Evolutionary conservation across 176 grass and related monocot species (phyloP).

Genomic region (Aegilops bicornis): DNA sequence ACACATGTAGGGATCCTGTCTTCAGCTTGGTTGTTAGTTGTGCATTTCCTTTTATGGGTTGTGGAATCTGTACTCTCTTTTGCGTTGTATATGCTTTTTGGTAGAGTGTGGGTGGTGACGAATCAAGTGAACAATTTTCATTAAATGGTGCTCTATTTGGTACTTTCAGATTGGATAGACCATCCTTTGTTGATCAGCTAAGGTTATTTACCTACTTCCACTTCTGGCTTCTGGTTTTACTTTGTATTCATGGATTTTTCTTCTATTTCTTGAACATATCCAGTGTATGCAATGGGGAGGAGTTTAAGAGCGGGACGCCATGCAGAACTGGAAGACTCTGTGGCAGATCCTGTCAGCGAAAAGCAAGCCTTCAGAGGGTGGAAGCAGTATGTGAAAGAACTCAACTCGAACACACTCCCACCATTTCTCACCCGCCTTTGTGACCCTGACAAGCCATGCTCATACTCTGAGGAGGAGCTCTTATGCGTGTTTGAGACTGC

Average conservation of each 20-base stretch:
- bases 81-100: background rate
- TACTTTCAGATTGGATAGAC: background rate
- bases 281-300: constrained; percentile 52
- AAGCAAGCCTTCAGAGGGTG: constrained; percentile 36
- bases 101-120: background rate
- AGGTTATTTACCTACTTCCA: background rate
- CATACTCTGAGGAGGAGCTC: constrained; percentile 31
- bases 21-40: background rate
- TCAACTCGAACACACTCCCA: constrained; percentile 56
- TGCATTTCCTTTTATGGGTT: background rate
- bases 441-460: constrained; percentile 24
- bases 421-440: constrained; percentile 56
- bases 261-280: constrained; percentile 17
- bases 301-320: background rate
- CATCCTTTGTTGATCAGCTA: background rate
- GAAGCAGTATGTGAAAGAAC: constrained; percentile 45
- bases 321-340: constrained; percentile 22
- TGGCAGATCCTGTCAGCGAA: background rate
- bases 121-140: background rate
- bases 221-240: background rate
- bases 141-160: background rate
- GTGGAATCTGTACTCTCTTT: background rate
- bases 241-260: background rate
- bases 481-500: constrained; percentile 56
- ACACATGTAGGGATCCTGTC: background rate